Evolutionary conservation across 1,284 basidiomycete species (phyloP).

Genomic region (Leccinum pachyderme): DNA sequence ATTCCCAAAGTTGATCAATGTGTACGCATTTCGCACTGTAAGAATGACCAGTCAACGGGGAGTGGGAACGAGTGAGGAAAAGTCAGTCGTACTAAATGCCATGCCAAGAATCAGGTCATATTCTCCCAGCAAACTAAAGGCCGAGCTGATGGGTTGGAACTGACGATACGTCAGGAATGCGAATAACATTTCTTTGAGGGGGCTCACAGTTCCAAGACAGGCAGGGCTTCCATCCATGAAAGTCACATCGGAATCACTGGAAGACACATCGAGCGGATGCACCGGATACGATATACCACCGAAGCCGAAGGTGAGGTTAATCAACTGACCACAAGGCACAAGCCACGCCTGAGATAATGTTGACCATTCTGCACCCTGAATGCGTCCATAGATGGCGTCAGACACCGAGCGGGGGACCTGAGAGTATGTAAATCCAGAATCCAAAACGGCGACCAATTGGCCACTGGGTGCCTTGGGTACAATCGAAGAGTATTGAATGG

Average conservation of each 20-base stretch:
- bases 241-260: slow-evolving; percentile 57
- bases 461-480: slow-evolving; percentile 62
- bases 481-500: slow-evolving; percentile 60
- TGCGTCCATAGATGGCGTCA: slow-evolving; percentile 78
- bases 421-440: slow-evolving; percentile 67
- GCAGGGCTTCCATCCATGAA: slow-evolving; percentile 57
- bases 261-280: slow-evolving; percentile 71
- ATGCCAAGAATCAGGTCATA: slow-evolving; percentile 82
- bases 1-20: slow-evolving; percentile 57
- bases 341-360: slow-evolving; percentile 59
- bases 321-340: slow-evolving; percentile 67
- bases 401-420: slow-evolving; percentile 73
- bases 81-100: slow-evolving; percentile 59
- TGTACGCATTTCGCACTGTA: slow-evolving; percentile 70
- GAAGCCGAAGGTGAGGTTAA: slow-evolving; percentile 70
- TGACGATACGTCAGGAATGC: slow-evolving; percentile 27
- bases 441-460: slow-evolving; percentile 69
- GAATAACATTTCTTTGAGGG: not conserved
- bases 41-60: slow-evolving; percentile 6
- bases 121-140: slow-evolving; percentile 71
- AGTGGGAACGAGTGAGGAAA: not conserved
- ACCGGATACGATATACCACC: slow-evolving; percentile 66
- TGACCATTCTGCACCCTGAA: slow-evolving; percentile 71
- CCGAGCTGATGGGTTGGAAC: slow-evolving; percentile 81
- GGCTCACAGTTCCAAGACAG: slow-evolving; percentile 66